A percentile compares a stretch with the other conserved stretches of the same genome.
Conservation (phyloP, 768 basidiomycete species). For the Hirschioporus abietinus region DNA sequence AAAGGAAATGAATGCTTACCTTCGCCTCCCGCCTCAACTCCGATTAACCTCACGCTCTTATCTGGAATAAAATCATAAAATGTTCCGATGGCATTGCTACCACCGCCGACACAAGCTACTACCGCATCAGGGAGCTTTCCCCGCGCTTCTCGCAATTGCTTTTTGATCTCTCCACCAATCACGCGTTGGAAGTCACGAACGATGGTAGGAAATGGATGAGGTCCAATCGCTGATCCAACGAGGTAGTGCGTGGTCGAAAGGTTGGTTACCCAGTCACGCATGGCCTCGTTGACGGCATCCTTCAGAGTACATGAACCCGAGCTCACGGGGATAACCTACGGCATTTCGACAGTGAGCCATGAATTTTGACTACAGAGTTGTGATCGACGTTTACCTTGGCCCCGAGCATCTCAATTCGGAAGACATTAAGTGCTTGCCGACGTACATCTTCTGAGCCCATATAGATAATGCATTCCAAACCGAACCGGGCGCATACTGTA, state of each 20-base stretch:
- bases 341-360: too few relatives aligned
- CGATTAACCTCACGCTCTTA: conserved; percentile 77
- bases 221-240: conserved; percentile 95
- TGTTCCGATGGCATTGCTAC: conserved; percentile 95
- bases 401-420: conserved; percentile 96
- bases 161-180: conserved; percentile 92
- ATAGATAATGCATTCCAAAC: conserved; percentile 91
- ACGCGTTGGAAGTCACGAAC: conserved; percentile 97
- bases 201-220: conserved; percentile 98
- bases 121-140: conserved; percentile 92
- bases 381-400: conserved; percentile 53
- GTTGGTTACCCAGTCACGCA: conserved; percentile 99
- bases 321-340: conserved; percentile 84
- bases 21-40: conserved; percentile 97
- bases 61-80: conserved; percentile 97
- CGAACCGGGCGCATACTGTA: conserved; percentile 96
- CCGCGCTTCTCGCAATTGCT: conserved; percentile 61
- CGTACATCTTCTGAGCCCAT: conserved; percentile 99
- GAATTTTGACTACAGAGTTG: neutral
- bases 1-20: conserved; percentile 38
- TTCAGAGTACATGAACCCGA: conserved; percentile 95
- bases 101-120: conserved; percentile 96
- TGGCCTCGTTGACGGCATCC: conserved; percentile 97
- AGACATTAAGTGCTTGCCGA: conserved; percentile 94
- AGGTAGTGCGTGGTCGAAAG: conserved; percentile 92